These are phyloP conservation scores for Millerozyma acaciae DNA, from an alignment of 805 yeast genomes.

Conservation along the genomic window DNA sequence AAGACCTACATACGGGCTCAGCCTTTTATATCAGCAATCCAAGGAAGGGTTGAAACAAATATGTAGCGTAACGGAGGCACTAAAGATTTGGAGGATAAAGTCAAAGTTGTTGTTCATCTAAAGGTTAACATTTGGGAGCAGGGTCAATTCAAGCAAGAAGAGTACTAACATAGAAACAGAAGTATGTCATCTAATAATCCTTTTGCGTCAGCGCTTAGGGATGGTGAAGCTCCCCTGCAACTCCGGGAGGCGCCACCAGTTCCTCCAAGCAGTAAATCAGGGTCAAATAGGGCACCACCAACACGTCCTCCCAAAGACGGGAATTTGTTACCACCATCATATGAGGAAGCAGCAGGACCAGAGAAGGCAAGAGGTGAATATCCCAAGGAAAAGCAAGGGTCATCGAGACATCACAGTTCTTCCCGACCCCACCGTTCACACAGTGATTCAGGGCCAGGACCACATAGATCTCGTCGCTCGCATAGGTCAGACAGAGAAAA, in stretches of 20 bases:
- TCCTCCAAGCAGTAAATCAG: slow-evolving; percentile 12
- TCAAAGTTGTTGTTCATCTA: too few relatives aligned
- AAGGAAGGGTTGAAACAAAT: too few relatives aligned
- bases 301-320: slow-evolving; percentile 31
- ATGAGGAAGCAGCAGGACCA: slow-evolving; percentile 64
- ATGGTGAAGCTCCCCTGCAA: slow-evolving; percentile 34
- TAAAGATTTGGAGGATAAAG: too few relatives aligned
- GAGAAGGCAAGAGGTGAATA: slow-evolving; percentile 40
- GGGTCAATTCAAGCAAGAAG: too few relatives aligned
- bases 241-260: slow-evolving; percentile 35
- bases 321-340: slow-evolving; percentile 55
- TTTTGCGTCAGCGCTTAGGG: slow-evolving; percentile 44
- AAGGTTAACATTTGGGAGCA: too few relatives aligned
- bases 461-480: slow-evolving; percentile 14
- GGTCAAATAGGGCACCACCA: slow-evolving; percentile 12
- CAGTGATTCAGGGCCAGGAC: slow-evolving; percentile 6
- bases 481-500: slow-evolving; percentile 10
- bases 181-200: slow-evolving; percentile 50
- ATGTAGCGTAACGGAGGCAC: too few relatives aligned
- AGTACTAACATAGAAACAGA: slow-evolving; percentile 16
- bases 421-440: slow-evolving; percentile 21
- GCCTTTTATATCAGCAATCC: too few relatives aligned
- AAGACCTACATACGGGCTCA: too few relatives aligned
- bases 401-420: slow-evolving; percentile 15
- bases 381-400: slow-evolving; percentile 47